A percentile compares a stretch with the other conserved stretches of the same genome.
Evolutionary conservation across 2,329 filamentous ascomycete species (phyloP).

Genomic region (Ceratocystis diversiconidia): DNA sequence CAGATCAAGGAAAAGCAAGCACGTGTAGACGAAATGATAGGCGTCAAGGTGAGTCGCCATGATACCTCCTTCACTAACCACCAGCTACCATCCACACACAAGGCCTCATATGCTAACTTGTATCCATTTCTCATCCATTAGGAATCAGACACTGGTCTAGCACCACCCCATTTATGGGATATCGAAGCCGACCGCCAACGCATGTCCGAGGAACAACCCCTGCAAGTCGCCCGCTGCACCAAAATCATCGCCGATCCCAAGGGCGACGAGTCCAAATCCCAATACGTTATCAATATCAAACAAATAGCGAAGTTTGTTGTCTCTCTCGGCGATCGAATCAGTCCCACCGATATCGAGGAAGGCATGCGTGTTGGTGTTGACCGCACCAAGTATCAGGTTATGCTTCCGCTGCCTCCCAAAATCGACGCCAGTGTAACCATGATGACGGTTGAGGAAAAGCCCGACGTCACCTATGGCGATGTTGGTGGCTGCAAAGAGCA

Average conservation of each 20-base stretch:
- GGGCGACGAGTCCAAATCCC: constrained; percentile 86
- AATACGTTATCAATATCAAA: constrained; percentile 99
- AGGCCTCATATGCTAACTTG: background rate
- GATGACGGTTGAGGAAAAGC: constrained; percentile 99
- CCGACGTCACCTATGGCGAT: constrained; percentile 96
- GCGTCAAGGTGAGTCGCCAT: constrained; percentile 46
- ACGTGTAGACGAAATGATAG: constrained; percentile 98
- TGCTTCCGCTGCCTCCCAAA: constrained; percentile 89
- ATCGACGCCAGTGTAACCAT: constrained; percentile 98
- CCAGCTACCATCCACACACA: background rate
- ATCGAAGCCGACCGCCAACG: constrained; percentile 93
- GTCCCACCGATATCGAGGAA: constrained; percentile 97
- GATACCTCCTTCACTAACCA: background rate
- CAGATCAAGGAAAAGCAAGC: constrained; percentile 99
- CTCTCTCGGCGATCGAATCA: constrained; percentile 90
- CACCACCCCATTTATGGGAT: constrained; percentile 97
- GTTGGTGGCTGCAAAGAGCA: constrained; percentile 99
- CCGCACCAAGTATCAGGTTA: constrained; percentile 97
- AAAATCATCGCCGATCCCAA: constrained; percentile 98
- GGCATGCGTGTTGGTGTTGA: constrained; percentile 98
- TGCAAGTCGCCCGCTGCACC: constrained; percentile 94
- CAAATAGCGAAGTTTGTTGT: constrained; percentile 99
- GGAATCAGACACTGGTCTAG: constrained; percentile 97
- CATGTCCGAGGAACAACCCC: constrained; percentile 94
- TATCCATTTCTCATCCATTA: constrained; percentile 26